Evolutionary conservation across 208 protist species (phyloP).

Genomic region (Acanthamoeba castellanii): DNA sequence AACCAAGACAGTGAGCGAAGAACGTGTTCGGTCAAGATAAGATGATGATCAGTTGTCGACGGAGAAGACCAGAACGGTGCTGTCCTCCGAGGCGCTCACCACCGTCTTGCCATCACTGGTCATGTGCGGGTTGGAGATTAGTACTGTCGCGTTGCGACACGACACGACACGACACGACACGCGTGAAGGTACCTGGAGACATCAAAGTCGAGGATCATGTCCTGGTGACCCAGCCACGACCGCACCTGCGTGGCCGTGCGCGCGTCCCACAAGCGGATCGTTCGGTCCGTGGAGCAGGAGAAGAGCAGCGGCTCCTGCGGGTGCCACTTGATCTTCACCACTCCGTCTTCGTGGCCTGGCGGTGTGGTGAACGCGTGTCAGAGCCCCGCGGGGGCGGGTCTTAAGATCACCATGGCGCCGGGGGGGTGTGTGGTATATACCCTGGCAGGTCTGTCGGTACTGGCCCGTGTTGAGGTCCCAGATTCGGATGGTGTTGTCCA

Average conservation of each 20-base stretch:
- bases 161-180: neutral
- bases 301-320: conserved; percentile 50
- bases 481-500: conserved; percentile 44
- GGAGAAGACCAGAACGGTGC: conserved; percentile 28
- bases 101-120: conserved; percentile 28
- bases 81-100: conserved; percentile 35
- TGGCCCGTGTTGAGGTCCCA: conserved; percentile 56
- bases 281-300: conserved; percentile 50
- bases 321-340: conserved; percentile 66
- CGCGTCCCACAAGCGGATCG: conserved; percentile 39
- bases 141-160: neutral
- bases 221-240: conserved; percentile 52
- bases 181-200: conserved; percentile 18
- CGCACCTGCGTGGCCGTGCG: conserved; percentile 14
- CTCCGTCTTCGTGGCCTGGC: conserved; percentile 29
- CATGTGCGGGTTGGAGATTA: neutral
- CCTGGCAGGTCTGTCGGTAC: conserved; percentile 28
- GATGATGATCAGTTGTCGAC: neutral
- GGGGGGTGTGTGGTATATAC: neutral
- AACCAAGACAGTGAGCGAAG: too few species aligned
- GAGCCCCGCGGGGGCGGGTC: neutral
- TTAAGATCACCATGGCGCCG: too few species aligned
- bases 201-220: conserved; percentile 64
- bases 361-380: neutral
- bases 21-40: too few species aligned